Percentiles rank a stretch among this genome's conserved stretches.
These are phyloP conservation scores for Stephanodiscus minutulus DNA, from an alignment of 108 stramenopile genomes.

Conservation along the genomic window DNA sequence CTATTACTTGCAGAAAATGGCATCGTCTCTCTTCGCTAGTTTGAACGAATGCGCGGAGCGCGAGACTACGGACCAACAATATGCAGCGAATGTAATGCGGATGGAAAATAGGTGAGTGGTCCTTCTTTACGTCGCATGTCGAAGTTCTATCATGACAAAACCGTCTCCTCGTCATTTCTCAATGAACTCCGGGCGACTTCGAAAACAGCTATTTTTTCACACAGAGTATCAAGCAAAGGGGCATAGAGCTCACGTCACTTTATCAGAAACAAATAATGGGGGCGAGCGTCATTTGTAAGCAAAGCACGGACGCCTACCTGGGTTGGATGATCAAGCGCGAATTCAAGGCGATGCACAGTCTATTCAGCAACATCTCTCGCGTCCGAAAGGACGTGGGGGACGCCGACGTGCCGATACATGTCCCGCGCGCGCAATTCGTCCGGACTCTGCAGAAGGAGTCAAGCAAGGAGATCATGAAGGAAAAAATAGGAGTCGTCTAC, in stretches of 20 bases:
- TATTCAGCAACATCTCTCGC: conserved; percentile 83
- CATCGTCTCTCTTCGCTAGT: conserved; percentile 81
- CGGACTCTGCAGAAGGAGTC: conserved; percentile 85
- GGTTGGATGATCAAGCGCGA: conserved; percentile 93
- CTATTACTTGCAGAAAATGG: conserved; percentile 87
- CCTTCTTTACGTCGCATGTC: too few species aligned
- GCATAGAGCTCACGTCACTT: conserved; percentile 60
- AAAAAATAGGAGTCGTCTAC: conserved; percentile 82
- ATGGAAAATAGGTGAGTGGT: conserved; percentile 73
- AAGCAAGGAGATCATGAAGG: conserved; percentile 82
- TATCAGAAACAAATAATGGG: conserved; percentile 82
- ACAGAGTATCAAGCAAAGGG: conserved; percentile 77
- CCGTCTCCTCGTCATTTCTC: too few species aligned
- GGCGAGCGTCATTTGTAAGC: conserved; percentile 82
- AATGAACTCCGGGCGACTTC: too few species aligned
- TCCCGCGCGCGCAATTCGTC: conserved; percentile 80
- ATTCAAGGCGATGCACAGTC: conserved; percentile 85
- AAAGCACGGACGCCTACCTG: conserved; percentile 88
- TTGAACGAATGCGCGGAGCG: conserved; percentile 74
- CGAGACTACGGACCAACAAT: conserved; percentile 86
- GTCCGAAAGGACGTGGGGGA: conserved; percentile 85
- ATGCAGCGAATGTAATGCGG: conserved; percentile 84
- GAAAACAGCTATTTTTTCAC: conserved; percentile 72
- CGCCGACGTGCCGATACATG: conserved; percentile 80
- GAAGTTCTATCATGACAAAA: too few species aligned